Evolutionary conservation across 1,284 basidiomycete species (phyloP).

Genomic region (Ustilago bromivora): DNA sequence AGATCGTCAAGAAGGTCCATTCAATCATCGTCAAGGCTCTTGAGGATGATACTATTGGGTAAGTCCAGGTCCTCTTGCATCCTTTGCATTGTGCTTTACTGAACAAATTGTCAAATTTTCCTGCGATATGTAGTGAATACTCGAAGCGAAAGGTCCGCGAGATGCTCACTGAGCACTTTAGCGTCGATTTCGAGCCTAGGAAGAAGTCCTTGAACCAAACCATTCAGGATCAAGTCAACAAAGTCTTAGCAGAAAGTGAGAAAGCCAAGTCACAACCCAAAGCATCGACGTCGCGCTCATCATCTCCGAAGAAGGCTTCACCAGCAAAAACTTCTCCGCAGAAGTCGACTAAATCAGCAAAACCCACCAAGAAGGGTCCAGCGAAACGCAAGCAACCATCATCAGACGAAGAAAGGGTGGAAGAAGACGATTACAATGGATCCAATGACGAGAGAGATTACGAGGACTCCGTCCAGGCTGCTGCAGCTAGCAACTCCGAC

Average conservation of each 20-base stretch:
- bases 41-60: slow-evolving; percentile 19
- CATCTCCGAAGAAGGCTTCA: slow-evolving; percentile 15
- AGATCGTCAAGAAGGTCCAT: slow-evolving; percentile 25
- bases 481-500: not conserved
- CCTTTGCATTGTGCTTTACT: not conserved
- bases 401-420: slow-evolving; percentile 3
- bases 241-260: slow-evolving; percentile 1
- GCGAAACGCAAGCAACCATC: slow-evolving; percentile 18
- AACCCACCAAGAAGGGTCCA: slow-evolving; percentile 5
- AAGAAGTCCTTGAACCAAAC: slow-evolving; percentile 32
- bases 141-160: slow-evolving; percentile 28
- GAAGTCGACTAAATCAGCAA: slow-evolving; percentile 4
- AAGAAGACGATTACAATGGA: slow-evolving; percentile 2
- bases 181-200: slow-evolving; percentile 26
- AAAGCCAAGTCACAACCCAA: not conserved
- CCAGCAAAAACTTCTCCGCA: slow-evolving; percentile 3
- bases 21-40: slow-evolving; percentile 25
- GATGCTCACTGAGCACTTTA: slow-evolving; percentile 30
- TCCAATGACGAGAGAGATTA: not conserved
- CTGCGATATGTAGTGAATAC: slow-evolving; percentile 15
- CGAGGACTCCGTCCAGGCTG: not conserved
- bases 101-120: not conserved
- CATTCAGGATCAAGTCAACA: slow-evolving; percentile 16
- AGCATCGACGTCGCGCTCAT: slow-evolving; percentile 10
- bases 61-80: slow-evolving; percentile 5